phyloP scores from a whole-genome alignment of 805 yeast species.

The Starmerella asiatica region DNA sequence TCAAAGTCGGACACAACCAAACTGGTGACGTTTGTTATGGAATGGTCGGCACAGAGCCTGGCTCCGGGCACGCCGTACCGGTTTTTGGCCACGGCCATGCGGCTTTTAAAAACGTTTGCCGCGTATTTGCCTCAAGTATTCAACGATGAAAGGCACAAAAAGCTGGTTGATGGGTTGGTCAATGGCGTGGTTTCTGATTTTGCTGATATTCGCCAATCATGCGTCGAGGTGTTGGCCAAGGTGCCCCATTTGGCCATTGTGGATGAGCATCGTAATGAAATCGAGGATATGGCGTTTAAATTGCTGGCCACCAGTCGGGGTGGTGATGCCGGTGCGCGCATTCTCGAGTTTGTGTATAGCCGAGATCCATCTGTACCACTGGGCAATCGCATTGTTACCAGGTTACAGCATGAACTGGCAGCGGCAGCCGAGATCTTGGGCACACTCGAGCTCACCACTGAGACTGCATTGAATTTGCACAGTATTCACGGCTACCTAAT shows the following conservation, averaged over 20 bases:
- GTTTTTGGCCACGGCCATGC: conserved; percentile 37
- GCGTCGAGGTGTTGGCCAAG: conserved; percentile 37
- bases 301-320: conserved; percentile 7
- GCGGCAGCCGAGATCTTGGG: conserved; percentile 23
- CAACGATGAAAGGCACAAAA: conserved; percentile 18
- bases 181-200: conserved; percentile 57
- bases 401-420: conserved; percentile 23
- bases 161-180: conserved; percentile 37
- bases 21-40: conserved; percentile 34
- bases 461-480: neutral
- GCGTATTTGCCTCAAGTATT: conserved; percentile 42
- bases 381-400: neutral
- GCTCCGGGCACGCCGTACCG: conserved; percentile 48
- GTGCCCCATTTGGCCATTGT: conserved; percentile 26
- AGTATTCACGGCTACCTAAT: conserved; percentile 62
- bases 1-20: conserved; percentile 22
- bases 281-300: conserved; percentile 4
- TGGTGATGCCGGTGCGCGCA: conserved; percentile 17
- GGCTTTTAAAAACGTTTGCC: conserved; percentile 35
- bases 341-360: conserved; percentile 6
- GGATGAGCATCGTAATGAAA: neutral
- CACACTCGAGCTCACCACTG: neutral
- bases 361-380: conserved; percentile 19
- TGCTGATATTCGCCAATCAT: conserved; percentile 54
- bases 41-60: conserved; percentile 30